Evolutionary conservation across 1,284 basidiomycete genomes (phyloP).

Genomic region (Cutaneotrichosporon dermatis): DNA sequence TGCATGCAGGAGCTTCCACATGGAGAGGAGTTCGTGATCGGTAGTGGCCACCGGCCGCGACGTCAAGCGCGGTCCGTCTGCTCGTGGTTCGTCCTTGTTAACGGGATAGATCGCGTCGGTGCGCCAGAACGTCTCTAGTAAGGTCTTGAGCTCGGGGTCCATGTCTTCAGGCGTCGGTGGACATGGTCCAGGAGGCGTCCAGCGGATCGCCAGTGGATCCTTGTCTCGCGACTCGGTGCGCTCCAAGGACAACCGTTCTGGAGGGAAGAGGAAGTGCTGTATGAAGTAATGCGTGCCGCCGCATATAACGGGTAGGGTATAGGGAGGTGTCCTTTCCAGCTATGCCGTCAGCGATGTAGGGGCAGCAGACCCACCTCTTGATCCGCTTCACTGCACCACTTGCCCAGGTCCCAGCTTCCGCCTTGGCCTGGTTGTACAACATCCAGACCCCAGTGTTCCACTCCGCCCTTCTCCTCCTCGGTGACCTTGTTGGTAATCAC

Average conservation of each 20-base stretch:
- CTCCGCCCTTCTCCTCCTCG: slow-evolving; percentile 65
- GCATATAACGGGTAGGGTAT: slow-evolving; percentile 72
- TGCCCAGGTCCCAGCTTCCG: slow-evolving; percentile 65
- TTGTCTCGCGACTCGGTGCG: slow-evolving; percentile 8
- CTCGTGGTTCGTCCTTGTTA: slow-evolving; percentile 28
- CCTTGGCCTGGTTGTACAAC: slow-evolving; percentile 80
- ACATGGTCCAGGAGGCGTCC: slow-evolving; percentile 32
- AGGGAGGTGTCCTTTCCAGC: background rate
- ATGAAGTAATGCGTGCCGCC: slow-evolving; percentile 98
- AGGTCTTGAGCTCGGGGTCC: slow-evolving; percentile 13
- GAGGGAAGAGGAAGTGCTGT: slow-evolving; percentile 72
- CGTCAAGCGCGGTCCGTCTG: background rate
- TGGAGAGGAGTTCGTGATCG: slow-evolving; percentile 52
- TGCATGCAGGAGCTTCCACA: slow-evolving; percentile 64
- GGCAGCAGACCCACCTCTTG: slow-evolving; percentile 54
- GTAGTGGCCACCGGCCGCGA: slow-evolving; percentile 53
- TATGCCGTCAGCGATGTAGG: slow-evolving; percentile 2
- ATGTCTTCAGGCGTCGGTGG: slow-evolving; percentile 40
- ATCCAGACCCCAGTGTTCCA: slow-evolving; percentile 85
- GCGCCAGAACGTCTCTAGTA: slow-evolving; percentile 44
- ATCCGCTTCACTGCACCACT: slow-evolving; percentile 72
- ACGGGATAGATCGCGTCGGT: slow-evolving; percentile 31
- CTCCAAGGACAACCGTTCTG: slow-evolving; percentile 58
- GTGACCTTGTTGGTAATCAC: slow-evolving; percentile 95
- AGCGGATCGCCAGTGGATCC: slow-evolving; percentile 22